phyloP scores from a whole-genome alignment of 148 eudicot genomes.

The Cornus suecica region DNA sequence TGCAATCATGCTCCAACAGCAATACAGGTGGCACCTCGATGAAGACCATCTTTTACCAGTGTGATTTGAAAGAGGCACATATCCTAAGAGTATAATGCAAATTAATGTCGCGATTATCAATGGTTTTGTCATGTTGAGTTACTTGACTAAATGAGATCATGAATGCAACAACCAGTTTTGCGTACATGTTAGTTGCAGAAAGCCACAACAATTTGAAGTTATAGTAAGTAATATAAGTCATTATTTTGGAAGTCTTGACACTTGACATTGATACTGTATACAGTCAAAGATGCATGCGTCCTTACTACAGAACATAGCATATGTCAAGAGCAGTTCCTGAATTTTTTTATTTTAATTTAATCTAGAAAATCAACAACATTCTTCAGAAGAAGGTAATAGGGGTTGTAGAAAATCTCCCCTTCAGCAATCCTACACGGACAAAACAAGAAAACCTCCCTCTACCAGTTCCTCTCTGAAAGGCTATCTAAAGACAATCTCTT shows the following conservation, averaged over 20 bases:
- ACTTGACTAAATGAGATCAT: not conserved
- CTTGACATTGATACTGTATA: too few relatives aligned
- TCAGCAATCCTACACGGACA: not conserved
- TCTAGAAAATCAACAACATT: not conserved
- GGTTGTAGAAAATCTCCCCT: not conserved
- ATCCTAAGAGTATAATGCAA: not conserved
- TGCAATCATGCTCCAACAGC: too few relatives aligned
- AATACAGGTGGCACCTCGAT: not conserved
- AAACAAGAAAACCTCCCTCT: not conserved
- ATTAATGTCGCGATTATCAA: not conserved
- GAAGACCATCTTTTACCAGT: not conserved
- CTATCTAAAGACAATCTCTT: not conserved
- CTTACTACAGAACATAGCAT: not conserved
- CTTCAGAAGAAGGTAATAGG: not conserved
- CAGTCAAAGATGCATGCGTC: too few relatives aligned
- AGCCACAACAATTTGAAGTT: not conserved
- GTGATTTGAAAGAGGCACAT: not conserved
- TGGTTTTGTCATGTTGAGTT: not conserved
- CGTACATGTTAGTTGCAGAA: not conserved
- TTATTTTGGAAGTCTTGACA: too few relatives aligned
- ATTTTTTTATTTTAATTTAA: not conserved
- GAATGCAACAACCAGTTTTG: not conserved
- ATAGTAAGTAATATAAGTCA: too few relatives aligned
- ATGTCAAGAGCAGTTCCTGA: not conserved
- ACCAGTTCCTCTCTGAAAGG: not conserved